Base-by-base conservation (phyloP, 176 grass and related monocot genomes). In the Zoysia pacifica region DNA sequence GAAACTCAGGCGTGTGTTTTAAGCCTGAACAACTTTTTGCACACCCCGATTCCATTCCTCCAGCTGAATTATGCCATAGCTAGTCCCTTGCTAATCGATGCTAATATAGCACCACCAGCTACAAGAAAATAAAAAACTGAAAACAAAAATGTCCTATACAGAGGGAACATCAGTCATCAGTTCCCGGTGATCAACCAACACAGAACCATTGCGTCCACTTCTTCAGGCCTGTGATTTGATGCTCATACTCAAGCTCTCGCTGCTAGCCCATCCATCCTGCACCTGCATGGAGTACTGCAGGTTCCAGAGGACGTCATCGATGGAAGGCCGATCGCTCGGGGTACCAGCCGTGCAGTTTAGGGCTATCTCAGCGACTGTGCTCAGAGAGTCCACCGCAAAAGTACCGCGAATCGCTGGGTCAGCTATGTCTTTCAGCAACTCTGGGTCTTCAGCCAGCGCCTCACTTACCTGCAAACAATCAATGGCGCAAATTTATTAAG, bases 261-360 rank as follows among this genome's bases (percentile, higher is more conserved):
- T 97, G 79, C 93, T 97, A 19, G 90, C 87, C 91, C 94, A 97
- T 2, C 91, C 94, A 49, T 97, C 94, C 77, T 97, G 94, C 48
- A 97, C 89, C 42, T 97, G 94, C 84, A 93, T 88, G 43, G 94
- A 93, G 81, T 93, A 97, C 80, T 93, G 94, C 66, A 97, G 75
- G 74, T 97, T 97, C 94, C 94, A 97, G 28, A 97, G 74, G 9
- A 97, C 70, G 11, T 97, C 94, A 50, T 97, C 94, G 1, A 93
- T 81, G 28, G 94, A 91, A 9, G 94, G 94, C 60, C 91, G 86
- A 20, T 85, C 61, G 68, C 44, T 75, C 0, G 54, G 81, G 41
- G 85, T 65, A 50, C 74, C 14, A 6, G 89, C 69, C 35, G 79
- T 82, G 88, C 94, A 97, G 40, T 93, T 89, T 49, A 97, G 79